These are phyloP conservation scores for Trichoderma endophyticum DNA, from an alignment of 2,329 filamentous ascomycete genomes.

Conservation along the genomic window DNA sequence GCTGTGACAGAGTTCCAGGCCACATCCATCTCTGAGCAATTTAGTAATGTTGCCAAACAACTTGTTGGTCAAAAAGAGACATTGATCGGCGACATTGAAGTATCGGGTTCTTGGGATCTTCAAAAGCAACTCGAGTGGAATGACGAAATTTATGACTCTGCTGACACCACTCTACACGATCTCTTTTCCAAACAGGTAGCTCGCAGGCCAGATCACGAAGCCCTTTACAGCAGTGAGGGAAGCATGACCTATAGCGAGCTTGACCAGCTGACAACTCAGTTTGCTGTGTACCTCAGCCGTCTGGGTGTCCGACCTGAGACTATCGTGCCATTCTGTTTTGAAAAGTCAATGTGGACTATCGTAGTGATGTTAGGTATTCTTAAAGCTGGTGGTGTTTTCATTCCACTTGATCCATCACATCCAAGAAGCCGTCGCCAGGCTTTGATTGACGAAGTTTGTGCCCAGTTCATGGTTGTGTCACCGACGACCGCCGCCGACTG, in stretches of 20 bases:
- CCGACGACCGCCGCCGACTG: neutral
- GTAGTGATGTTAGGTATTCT: slow-evolving; percentile 28
- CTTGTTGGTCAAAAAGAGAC: slow-evolving; percentile 1
- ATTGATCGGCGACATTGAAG: neutral
- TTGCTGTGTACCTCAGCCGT: slow-evolving; percentile 11
- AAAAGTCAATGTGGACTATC: slow-evolving; percentile 24
- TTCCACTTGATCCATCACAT: slow-evolving; percentile 27
- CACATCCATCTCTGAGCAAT: neutral
- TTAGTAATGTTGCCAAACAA: neutral
- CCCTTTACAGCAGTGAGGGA: slow-evolving; percentile 9
- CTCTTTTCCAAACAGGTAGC: neutral
- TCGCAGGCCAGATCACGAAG: slow-evolving; percentile 8
- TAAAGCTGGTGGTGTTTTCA: slow-evolving; percentile 28
- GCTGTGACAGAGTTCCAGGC: slow-evolving; percentile 8
- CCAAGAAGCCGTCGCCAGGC: slow-evolving; percentile 7
- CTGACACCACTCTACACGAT: neutral
- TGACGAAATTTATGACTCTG: neutral
- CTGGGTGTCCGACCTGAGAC: slow-evolving; percentile 28
- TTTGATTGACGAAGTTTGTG: slow-evolving; percentile 16
- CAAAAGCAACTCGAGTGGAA: slow-evolving; percentile 13
- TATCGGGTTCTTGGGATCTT: slow-evolving; percentile 9
- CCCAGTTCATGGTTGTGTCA: slow-evolving; percentile 19
- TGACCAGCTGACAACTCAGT: neutral
- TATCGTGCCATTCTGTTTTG: slow-evolving; percentile 19
- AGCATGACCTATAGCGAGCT: slow-evolving; percentile 13